Evolutionary conservation across 2,329 filamentous ascomycete genomes (phyloP).

Genomic region (Bisporella sp.): DNA sequence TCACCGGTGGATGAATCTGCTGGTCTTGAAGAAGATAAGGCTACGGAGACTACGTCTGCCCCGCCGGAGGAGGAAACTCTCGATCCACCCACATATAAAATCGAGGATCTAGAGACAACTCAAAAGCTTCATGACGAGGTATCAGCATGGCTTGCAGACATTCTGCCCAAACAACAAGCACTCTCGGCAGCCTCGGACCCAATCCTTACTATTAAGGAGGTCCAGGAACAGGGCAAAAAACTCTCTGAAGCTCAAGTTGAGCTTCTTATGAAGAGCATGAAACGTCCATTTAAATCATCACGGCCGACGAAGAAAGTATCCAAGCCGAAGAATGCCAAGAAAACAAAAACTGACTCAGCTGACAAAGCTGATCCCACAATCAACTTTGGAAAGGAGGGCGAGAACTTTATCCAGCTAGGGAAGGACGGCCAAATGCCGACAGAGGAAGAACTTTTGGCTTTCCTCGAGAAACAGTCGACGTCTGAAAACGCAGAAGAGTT

Average conservation of each 20-base stretch:
- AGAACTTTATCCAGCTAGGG: slow-evolving; percentile 30
- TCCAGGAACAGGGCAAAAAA: slow-evolving; percentile 61
- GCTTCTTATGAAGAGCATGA: slow-evolving; percentile 62
- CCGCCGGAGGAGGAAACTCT: slow-evolving; percentile 42
- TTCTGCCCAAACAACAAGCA: slow-evolving; percentile 62
- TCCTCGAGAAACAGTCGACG: slow-evolving; percentile 38
- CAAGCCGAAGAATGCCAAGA: slow-evolving; percentile 28
- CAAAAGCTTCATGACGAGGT: slow-evolving; percentile 56
- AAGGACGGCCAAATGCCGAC: slow-evolving; percentile 37
- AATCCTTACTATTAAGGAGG: slow-evolving; percentile 64
- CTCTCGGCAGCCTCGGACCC: slow-evolving; percentile 67
- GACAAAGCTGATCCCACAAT: slow-evolving; percentile 31
- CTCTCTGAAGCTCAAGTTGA: slow-evolving; percentile 66
- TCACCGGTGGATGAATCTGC: slow-evolving; percentile 46
- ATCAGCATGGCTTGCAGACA: slow-evolving; percentile 67
- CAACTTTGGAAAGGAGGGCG: slow-evolving; percentile 33
- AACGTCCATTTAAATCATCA: slow-evolving; percentile 35
- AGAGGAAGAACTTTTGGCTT: slow-evolving; percentile 44
- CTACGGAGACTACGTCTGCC: slow-evolving; percentile 24
- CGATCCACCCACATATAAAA: slow-evolving; percentile 60
- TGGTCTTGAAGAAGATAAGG: slow-evolving; percentile 71
- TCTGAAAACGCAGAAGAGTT: too few relatives aligned
- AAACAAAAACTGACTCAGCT: slow-evolving; percentile 29
- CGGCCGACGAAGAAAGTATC: slow-evolving; percentile 6
- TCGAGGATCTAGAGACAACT: slow-evolving; percentile 63